Conservation (phyloP, 305 asterid species). For the Solanum chacoense region DNA sequence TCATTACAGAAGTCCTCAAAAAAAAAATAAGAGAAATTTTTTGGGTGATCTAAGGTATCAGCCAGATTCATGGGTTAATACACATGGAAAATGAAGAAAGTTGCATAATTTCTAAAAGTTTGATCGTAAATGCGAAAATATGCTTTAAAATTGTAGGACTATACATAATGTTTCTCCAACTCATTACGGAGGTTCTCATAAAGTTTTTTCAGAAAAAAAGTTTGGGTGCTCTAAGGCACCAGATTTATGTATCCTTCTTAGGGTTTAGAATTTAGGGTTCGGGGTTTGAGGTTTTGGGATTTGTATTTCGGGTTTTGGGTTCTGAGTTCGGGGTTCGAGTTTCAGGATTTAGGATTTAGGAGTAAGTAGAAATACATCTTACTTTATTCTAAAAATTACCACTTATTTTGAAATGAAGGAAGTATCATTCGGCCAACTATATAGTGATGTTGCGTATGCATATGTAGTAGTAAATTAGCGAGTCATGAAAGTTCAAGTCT, state of each 20-base stretch:
- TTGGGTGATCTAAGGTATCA: neutral
- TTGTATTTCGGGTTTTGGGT: neutral
- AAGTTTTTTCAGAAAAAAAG: too few species aligned
- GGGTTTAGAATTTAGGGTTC: neutral
- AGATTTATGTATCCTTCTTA: neutral
- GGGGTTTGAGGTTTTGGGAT: too few species aligned
- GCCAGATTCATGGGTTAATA: neutral
- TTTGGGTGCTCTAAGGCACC: neutral
- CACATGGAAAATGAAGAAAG: too few species aligned
- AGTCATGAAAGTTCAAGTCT: neutral
- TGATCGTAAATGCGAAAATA: too few species aligned
- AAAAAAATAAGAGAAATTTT: too few species aligned
- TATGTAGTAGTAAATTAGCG: neutral
- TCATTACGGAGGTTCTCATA: neutral
- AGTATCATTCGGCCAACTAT: neutral
- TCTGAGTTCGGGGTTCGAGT: neutral
- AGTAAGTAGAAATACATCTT: neutral
- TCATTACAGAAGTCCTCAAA: neutral
- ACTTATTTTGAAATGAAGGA: too few species aligned
- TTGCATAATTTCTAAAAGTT: too few species aligned
- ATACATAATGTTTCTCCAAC: neutral
- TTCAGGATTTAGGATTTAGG: too few species aligned
- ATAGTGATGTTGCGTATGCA: neutral
- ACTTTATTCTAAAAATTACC: too few species aligned
- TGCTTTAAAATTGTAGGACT: neutral